Evolutionary conservation across 2,329 filamentous ascomycete genomes (phyloP).

Genomic region (Dactylonectria macrodidyma): DNA sequence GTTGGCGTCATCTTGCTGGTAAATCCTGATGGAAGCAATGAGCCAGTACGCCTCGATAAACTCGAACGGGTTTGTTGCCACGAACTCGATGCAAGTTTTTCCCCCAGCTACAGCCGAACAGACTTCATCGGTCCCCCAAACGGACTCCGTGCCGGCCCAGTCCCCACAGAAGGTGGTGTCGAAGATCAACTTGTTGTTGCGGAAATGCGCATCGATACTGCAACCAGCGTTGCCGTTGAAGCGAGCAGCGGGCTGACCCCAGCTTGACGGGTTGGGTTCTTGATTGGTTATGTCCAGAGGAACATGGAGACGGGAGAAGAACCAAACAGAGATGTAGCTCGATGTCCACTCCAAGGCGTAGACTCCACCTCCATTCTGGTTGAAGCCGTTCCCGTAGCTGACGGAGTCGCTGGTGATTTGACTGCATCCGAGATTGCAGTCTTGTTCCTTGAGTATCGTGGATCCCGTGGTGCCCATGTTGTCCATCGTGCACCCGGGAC

Average conservation of each 20-base stretch:
- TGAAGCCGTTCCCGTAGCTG: slow-evolving; percentile 75
- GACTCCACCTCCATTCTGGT: slow-evolving; percentile 73
- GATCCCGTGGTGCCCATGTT: slow-evolving; percentile 60
- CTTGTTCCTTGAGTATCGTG: slow-evolving; percentile 57
- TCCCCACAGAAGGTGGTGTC: slow-evolving; percentile 85
- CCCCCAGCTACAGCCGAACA: slow-evolving; percentile 67
- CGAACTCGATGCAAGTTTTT: slow-evolving; percentile 76
- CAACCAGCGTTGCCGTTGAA: slow-evolving; percentile 77
- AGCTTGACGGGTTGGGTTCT: slow-evolving; percentile 72
- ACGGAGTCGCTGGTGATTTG: slow-evolving; percentile 56
- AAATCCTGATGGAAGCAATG: slow-evolving; percentile 76
- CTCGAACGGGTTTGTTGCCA: slow-evolving; percentile 74
- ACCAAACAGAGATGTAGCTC: slow-evolving; percentile 78
- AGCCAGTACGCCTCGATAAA: slow-evolving; percentile 81
- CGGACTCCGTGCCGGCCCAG: slow-evolving; percentile 74
- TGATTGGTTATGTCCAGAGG: slow-evolving; percentile 71
- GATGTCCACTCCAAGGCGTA: slow-evolving; percentile 80
- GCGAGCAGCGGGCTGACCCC: slow-evolving; percentile 74
- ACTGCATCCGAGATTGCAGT: slow-evolving; percentile 74
- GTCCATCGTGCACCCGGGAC: slow-evolving; percentile 67
- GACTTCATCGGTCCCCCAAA: slow-evolving; percentile 68
- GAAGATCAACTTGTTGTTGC: slow-evolving; percentile 78
- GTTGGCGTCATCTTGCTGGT: slow-evolving; percentile 38
- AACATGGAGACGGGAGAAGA: slow-evolving; percentile 76
- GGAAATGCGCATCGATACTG: slow-evolving; percentile 76